Evolutionary conservation across 805 yeast genomes (phyloP), one percentile per base, ranked within the genome.

Genomic region (Wickerhamiella azyma): DNA sequence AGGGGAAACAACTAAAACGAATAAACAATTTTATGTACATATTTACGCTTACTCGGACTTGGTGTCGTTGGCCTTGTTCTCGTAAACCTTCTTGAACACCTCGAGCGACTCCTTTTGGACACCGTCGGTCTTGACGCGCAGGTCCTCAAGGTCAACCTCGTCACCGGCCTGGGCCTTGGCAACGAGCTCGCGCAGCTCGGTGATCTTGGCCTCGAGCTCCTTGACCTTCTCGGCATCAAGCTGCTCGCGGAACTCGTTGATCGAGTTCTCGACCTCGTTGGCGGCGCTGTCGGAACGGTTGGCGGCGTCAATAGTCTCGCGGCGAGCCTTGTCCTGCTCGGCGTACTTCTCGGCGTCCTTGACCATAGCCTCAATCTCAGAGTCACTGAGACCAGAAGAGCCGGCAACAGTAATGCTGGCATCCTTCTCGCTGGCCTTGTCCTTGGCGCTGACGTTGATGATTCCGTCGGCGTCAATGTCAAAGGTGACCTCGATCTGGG

Each of bases 381-480:
- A 63, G 61, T 85, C 92, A 55, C 88, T 79, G 65, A 86, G 72
- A 67, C 96, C 96, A 40, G 94, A 84, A 48, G 94, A 83, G 56
- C 95, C 96, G 55, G 94, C 94, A 54, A 86, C 96, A 43, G 96
- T 86, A 69, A 86, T 88, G 51, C 94, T 84, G 48, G 95, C 86
- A 57, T 83, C 88, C 76, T 86, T 86, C 72, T 81, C 84, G 54
- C 94, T 78, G 54, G 88, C 92, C 75, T 85, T 83, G 71, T 86
- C 96, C 60, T 80, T 79, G 47, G 96, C 96, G 66, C 85, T 78
- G 49, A 86, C 96, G 74, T 86, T 88, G 73, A 86, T 85, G 66
- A 86, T 88, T 61, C 96, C 96, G 69, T 86, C 96, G 54, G 96
- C 94, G 67, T 86, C 96, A 64, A 86, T 83, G 70, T 88, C 96